Percentiles rank a stretch among this genome's conserved stretches.
Evolutionary conservation across 305 asterid species (phyloP).

Genomic region (Withania somnifera): DNA sequence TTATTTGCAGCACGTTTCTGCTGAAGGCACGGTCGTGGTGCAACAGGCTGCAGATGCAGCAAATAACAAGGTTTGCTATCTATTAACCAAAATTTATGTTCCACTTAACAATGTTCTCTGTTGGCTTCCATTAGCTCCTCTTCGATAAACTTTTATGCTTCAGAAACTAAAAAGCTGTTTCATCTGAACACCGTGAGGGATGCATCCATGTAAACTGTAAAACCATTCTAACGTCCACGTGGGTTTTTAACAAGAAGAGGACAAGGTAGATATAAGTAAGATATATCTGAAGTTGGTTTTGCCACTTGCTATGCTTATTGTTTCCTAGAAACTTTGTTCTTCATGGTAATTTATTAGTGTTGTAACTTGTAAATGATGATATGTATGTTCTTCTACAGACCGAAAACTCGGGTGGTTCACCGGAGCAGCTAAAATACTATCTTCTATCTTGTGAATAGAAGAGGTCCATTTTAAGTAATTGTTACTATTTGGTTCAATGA

Average conservation of each 20-base stretch:
- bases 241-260: too few species aligned
- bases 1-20: conserved; percentile 28
- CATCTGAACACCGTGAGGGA: background rate
- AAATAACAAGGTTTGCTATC: conserved; percentile 23
- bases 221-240: too few species aligned
- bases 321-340: background rate
- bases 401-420: conserved; percentile 23
- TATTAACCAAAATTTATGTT: background rate
- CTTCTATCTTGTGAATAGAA: background rate
- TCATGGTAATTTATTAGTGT: background rate
- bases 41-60: conserved; percentile 43
- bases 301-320: background rate
- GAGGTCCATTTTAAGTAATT: background rate
- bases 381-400: conserved; percentile 17
- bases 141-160: background rate
- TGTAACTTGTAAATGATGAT: background rate
- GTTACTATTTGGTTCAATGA: background rate
- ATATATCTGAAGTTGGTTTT: background rate
- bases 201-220: background rate
- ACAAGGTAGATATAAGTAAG: background rate
- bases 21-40: conserved; percentile 35
- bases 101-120: background rate
- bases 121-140: background rate
- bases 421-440: conserved; percentile 24
- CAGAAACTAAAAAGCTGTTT: background rate